phyloP scores from a whole-genome alignment of 2,329 filamentous ascomycete species.

The Claviceps sp. region DNA sequence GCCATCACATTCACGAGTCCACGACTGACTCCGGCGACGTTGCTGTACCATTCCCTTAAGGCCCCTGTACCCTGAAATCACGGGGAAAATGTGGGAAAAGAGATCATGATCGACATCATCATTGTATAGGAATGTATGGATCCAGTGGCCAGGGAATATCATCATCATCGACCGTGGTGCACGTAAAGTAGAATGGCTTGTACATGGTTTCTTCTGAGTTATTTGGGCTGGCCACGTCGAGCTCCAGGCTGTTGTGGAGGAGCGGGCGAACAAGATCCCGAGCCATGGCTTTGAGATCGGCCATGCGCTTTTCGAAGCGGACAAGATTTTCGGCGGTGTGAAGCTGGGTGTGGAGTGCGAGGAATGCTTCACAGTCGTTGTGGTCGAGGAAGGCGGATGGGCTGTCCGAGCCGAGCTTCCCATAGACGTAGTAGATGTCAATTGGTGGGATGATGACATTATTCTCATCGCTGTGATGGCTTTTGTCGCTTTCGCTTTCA shows the following conservation, averaged over 20 bases:
- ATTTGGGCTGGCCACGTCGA: slow-evolving; percentile 46
- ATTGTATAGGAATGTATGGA: background rate
- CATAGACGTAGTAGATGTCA: too few species aligned
- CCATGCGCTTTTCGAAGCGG: slow-evolving; percentile 73
- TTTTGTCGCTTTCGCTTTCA: too few species aligned
- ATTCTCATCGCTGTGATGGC: too few species aligned
- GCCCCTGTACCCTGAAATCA: too few species aligned
- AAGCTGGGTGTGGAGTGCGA: slow-evolving; percentile 68
- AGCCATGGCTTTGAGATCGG: slow-evolving; percentile 77
- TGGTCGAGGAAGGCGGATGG: slow-evolving; percentile 56
- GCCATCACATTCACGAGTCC: too few species aligned
- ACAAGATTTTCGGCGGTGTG: slow-evolving; percentile 80
- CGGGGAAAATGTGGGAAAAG: too few species aligned
- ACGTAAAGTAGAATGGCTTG: slow-evolving; percentile 36
- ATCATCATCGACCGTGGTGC: slow-evolving; percentile 32
- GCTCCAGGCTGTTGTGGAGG: slow-evolving; percentile 73
- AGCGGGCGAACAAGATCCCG: slow-evolving; percentile 71
- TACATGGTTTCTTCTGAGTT: slow-evolving; percentile 20
- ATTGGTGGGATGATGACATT: too few species aligned
- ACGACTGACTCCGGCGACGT: too few species aligned
- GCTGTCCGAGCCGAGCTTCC: slow-evolving; percentile 22
- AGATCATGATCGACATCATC: too few species aligned
- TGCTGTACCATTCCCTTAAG: too few species aligned
- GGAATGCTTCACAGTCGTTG: slow-evolving; percentile 81
- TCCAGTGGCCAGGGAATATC: slow-evolving; percentile 34